phyloP scores from a whole-genome alignment of 192 early-diverging fungal genomes.

The Coemansia sp. region DNA sequence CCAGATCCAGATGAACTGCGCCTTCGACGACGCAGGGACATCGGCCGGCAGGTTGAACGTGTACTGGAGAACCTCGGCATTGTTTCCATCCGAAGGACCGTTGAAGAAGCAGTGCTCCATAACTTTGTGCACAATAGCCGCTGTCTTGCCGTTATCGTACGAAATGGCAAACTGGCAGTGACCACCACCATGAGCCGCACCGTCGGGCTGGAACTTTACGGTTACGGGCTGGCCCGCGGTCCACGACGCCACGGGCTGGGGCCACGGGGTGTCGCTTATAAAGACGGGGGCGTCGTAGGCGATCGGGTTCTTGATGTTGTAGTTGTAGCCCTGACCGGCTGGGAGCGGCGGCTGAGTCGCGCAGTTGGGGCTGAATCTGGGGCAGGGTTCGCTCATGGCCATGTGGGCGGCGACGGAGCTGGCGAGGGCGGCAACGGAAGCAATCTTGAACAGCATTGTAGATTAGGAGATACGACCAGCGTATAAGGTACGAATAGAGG shows the following conservation, averaged over 20 bases:
- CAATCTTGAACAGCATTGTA: neutral
- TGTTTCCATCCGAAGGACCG: conserved; percentile 14
- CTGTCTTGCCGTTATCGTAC: conserved; percentile 43
- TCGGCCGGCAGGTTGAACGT: conserved; percentile 43
- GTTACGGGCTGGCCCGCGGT: conserved; percentile 39
- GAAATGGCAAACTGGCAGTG: conserved; percentile 61
- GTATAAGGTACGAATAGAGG: neutral
- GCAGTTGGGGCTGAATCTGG: neutral
- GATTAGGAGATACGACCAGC: neutral
- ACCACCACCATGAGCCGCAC: conserved; percentile 51
- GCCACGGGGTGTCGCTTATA: neutral
- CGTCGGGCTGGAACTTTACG: conserved; percentile 32
- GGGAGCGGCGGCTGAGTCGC: neutral
- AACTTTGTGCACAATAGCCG: conserved; percentile 57
- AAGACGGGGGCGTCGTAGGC: neutral
- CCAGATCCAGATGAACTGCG: conserved; percentile 61
- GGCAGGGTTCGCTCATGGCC: neutral
- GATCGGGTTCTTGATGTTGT: neutral
- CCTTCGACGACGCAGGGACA: conserved; percentile 53
- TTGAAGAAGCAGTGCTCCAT: conserved; percentile 35
- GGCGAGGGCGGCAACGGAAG: neutral
- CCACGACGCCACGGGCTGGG: conserved; percentile 25
- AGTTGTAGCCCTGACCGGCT: neutral
- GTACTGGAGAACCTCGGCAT: conserved; percentile 2
- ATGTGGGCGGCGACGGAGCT: neutral